Percentiles rank a stretch among this genome's conserved stretches.
Conservation (phyloP, 2,329 filamentous ascomycete genomes). For the Aspergillus udagawae region DNA sequence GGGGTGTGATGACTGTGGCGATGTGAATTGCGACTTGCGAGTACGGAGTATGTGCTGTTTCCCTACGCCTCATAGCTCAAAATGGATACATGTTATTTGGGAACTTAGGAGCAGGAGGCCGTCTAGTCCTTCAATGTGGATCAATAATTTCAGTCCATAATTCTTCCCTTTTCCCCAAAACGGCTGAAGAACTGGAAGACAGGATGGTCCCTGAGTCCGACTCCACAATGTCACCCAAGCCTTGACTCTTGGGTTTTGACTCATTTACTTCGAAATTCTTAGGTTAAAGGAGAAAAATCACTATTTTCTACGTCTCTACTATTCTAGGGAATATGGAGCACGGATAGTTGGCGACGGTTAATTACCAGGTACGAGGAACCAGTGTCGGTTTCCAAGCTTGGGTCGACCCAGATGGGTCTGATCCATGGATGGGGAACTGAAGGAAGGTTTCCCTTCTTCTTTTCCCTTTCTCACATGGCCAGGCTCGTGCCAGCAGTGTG, state of each 20-base stretch:
- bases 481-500: not conserved
- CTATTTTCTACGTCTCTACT: not conserved
- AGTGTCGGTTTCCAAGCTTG: not conserved
- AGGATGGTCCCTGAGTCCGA: not conserved
- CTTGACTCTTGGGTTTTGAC: not conserved
- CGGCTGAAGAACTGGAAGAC: not conserved
- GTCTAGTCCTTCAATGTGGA: not conserved
- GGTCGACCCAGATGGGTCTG: not conserved
- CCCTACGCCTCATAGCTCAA: not conserved
- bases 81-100: not conserved
- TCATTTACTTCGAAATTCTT: not conserved
- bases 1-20: not conserved
- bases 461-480: not conserved
- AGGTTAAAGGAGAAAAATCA: not conserved
- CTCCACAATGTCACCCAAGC: not conserved
- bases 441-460: not conserved
- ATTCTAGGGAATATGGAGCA: not conserved
- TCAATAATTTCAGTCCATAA: not conserved
- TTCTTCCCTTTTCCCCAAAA: not conserved
- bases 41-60: no score
- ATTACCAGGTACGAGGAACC: not conserved
- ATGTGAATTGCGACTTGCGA: no score
- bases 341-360: not conserved
- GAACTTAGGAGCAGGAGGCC: no score
- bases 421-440: not conserved